phyloP scores from a whole-genome alignment of 1,139 yeast species.

The Meyerozyma carpophila region DNA sequence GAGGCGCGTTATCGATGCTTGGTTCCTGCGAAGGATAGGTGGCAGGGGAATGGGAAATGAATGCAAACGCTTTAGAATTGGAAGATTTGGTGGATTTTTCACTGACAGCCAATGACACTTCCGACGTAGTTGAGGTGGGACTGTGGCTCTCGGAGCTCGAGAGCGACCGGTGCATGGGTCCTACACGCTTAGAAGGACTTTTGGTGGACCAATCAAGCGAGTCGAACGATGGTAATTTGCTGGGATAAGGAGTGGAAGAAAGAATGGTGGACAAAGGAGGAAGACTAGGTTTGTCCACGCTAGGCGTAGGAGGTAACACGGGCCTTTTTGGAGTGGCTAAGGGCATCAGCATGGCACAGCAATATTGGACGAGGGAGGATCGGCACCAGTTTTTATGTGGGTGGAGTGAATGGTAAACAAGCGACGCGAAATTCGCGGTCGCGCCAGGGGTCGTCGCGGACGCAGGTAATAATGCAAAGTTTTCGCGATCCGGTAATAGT shows the following conservation, averaged over 20 bases:
- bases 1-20: constrained; percentile 77
- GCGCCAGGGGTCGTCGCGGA: constrained; percentile 2
- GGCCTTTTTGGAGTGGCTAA: constrained; percentile 28
- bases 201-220: constrained; percentile 14
- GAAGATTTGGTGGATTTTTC: constrained; percentile 1
- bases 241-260: constrained; percentile 10
- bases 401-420: background rate
- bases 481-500: constrained; percentile 1
- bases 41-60: constrained; percentile 85
- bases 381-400: background rate
- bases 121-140: background rate
- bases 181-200: constrained; percentile 4
- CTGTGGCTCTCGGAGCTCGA: constrained; percentile 2
- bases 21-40: constrained; percentile 85
- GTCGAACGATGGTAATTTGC: constrained; percentile 23
- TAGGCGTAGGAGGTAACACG: constrained; percentile 23
- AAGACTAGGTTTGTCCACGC: constrained; percentile 21
- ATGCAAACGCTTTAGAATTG: constrained; percentile 59
- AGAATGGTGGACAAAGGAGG: constrained; percentile 41
- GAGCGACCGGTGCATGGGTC: background rate
- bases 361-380: background rate
- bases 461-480: constrained; percentile 1
- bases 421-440: constrained; percentile 1
- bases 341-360: background rate
- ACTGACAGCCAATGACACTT: background rate